Conservation (phyloP, 257 asterid genomes). For the Solanum raphanifolium region DNA sequence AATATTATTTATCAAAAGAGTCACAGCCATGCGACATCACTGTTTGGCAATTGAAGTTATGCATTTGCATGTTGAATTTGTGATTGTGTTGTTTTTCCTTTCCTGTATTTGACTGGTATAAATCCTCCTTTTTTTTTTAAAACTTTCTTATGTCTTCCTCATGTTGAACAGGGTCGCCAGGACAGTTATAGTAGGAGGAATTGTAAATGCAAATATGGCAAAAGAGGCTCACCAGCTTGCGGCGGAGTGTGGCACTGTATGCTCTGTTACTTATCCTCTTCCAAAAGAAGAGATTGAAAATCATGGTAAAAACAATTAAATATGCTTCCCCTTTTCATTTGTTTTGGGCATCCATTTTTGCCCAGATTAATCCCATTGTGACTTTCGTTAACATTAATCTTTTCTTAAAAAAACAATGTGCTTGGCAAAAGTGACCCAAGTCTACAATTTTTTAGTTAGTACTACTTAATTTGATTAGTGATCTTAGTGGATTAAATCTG, state of each 20-base stretch:
- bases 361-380: background rate
- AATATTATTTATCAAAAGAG: background rate
- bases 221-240: slow-evolving; percentile 73
- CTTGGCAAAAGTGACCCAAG: background rate
- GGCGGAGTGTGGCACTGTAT: slow-evolving; percentile 49
- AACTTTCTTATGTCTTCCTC: background rate
- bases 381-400: background rate
- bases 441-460: background rate
- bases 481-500: background rate
- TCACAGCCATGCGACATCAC: background rate
- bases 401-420: background rate
- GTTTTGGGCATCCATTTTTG: background rate
- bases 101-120: background rate
- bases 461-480: background rate
- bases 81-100: background rate
- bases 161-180: slow-evolving; percentile 72
- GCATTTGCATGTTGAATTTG: background rate
- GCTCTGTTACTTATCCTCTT: slow-evolving; percentile 72
- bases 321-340: background rate
- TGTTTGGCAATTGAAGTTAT: background rate
- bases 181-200: slow-evolving; percentile 86
- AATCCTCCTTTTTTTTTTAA: background rate
- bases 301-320: slow-evolving; percentile 48
- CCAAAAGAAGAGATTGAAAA: slow-evolving; percentile 57
- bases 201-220: slow-evolving; percentile 56